phyloP scores from a whole-genome alignment of 768 basidiomycete species.

The Sarcomyxa edulis region DNA sequence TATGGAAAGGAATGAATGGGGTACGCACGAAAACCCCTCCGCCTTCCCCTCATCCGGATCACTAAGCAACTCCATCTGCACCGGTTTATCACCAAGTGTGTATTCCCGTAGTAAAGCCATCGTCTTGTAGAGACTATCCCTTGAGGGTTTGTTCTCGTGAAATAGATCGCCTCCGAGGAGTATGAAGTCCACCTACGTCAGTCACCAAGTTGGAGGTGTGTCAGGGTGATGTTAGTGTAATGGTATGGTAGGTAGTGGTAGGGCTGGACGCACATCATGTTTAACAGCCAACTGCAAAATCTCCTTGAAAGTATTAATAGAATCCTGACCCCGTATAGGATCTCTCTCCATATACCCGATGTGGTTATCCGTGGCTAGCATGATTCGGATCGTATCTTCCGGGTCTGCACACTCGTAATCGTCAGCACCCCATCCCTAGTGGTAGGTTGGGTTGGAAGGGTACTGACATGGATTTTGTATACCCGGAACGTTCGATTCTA shows the following conservation, averaged over 20 bases:
- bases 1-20: background rate
- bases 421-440: too few species aligned
- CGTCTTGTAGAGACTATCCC: conserved; percentile 85
- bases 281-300: conserved; percentile 89
- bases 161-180: conserved; percentile 95
- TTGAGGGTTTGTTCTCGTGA: conserved; percentile 93
- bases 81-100: conserved; percentile 81
- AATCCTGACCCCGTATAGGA: conserved; percentile 90
- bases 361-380: conserved; percentile 95
- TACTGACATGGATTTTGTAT: too few species aligned
- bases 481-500: too few species aligned
- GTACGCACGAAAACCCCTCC: conserved; percentile 71
- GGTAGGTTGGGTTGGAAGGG: too few species aligned
- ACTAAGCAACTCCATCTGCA: conserved; percentile 88
- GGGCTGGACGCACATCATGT: conserved; percentile 57
- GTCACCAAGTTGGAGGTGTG: conserved; percentile 1
- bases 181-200: conserved; percentile 83
- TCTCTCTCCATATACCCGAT: conserved; percentile 95
- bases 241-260: conserved; percentile 3
- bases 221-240: conserved; percentile 3
- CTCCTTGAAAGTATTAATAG: conserved; percentile 92
- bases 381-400: conserved; percentile 71
- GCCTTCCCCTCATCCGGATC: conserved; percentile 91
- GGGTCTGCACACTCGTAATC: conserved; percentile 42
- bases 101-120: conserved; percentile 89